Evolutionary conservation across 768 basidiomycete genomes (phyloP), one percentile per base, ranked within the genome.

Genomic region (Hygrocybe coccinea): DNA sequence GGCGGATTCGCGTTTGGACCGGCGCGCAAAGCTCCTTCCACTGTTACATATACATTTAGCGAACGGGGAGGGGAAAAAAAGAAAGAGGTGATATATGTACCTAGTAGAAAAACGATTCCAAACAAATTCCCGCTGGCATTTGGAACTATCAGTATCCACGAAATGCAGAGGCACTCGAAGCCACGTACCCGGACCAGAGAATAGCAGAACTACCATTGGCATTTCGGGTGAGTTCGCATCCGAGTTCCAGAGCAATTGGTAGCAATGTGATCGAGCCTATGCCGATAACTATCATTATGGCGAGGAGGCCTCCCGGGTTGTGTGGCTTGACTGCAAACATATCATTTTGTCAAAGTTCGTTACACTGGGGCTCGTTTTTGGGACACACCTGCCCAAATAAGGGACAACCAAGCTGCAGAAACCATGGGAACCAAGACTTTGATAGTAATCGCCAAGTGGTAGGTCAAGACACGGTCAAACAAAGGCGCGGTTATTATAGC

Each of bases 321-420:
- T 86, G 64, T 9, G 82, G 83, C 56, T 76, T 80, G 37, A 87
- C 89, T 88, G 62, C 43, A 47, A 55, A 17, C 12, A 41, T 41
- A 57, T 29, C 62, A 49, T 15, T 54, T n/a, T 38, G 33, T 21
- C 46, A 25, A 24, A 22, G 34, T 34, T 2, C 50, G 17, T 29
- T 37, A 15, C 19, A 17, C 14, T 15, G 17, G 5, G 14, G 12
- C n/a, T 51, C 21, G 2, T 34, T 15, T 19, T n/a, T n/a, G n/a
- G n/a, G 49, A 12, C 79, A 22, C 65, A 88, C 89, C 81, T 47
- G 85, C 89, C 91, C 89, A 93, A 33, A 93, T 85, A n/a, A 92
- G 70, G 4, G 82, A 80, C 10, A 92, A 66, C 89, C 89, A 92
- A 21, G 76, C 75, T 1, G 62, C 74, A 14, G 77, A 84, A 4